Conservation (phyloP, 495 filamentous ascomycete species). For the Poronia punctata region DNA sequence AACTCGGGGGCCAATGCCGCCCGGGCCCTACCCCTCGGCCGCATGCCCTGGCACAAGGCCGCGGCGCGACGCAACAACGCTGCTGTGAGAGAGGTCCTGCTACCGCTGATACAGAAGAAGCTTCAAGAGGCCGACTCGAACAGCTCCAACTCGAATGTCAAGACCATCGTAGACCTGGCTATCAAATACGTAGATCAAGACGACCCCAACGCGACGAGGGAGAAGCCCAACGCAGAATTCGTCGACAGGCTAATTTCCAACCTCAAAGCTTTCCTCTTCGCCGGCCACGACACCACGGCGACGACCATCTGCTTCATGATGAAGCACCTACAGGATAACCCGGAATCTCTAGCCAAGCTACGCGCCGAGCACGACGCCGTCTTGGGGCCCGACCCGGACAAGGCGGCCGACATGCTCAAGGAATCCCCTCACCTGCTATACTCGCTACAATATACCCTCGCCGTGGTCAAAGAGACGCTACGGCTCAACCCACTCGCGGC, state of each 20-base stretch:
- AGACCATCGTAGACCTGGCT: slow-evolving; percentile 23
- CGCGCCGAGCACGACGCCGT: slow-evolving; percentile 41
- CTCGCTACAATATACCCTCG: slow-evolving; percentile 37
- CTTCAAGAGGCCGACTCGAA: slow-evolving; percentile 10
- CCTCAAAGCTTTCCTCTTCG: slow-evolving; percentile 35
- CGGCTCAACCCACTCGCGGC: slow-evolving; percentile 34
- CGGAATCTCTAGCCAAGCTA: slow-evolving; percentile 30
- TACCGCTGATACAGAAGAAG: slow-evolving; percentile 22
- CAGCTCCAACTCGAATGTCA: slow-evolving; percentile 6
- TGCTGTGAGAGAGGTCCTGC: slow-evolving; percentile 15
- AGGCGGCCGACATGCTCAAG: slow-evolving; percentile 12
- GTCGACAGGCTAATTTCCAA: slow-evolving; percentile 20
- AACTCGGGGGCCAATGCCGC: slow-evolving; percentile 11
- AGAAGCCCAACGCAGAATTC: slow-evolving; percentile 16
- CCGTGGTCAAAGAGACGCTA: slow-evolving; percentile 41
- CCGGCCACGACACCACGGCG: slow-evolving; percentile 42
- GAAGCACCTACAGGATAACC: slow-evolving; percentile 37
- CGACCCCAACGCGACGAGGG: slow-evolving; percentile 11
- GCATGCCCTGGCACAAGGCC: slow-evolving; percentile 15
- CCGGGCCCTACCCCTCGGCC: slow-evolving; percentile 6
- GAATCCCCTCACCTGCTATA: slow-evolving; percentile 25
- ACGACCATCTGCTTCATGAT: slow-evolving; percentile 30
- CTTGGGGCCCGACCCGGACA: slow-evolving; percentile 18
- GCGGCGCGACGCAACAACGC: slow-evolving; percentile 20
- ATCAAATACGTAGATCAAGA: slow-evolving; percentile 22